Percentiles rank a stretch among this genome's conserved stretches.
Evolutionary conservation across 164 flowering plant genomes (phyloP).

Genomic region (Chimonanthus salicifolius): DNA sequence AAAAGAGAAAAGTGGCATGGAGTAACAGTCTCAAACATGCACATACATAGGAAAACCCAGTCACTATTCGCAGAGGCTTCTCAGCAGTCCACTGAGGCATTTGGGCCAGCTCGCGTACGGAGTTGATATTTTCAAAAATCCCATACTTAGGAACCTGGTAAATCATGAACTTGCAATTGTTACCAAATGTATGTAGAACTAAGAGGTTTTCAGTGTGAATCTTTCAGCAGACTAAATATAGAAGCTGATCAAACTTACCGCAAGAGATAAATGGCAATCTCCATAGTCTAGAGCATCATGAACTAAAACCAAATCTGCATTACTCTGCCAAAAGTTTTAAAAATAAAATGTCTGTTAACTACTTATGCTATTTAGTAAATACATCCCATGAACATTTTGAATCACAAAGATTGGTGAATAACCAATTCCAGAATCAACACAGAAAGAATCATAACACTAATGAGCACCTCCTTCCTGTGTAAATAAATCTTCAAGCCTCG

Average conservation of each 20-base stretch:
- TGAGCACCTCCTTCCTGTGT: neutral
- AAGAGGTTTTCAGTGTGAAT: neutral
- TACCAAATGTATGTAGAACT: neutral
- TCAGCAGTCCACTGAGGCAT: conserved; percentile 98
- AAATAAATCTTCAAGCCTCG: neutral
- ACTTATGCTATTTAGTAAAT: neutral
- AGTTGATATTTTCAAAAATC: conserved; percentile 88
- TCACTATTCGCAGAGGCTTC: conserved; percentile 89
- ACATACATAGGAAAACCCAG: conserved; percentile 85
- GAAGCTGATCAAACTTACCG: conserved; percentile 44
- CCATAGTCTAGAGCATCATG: conserved; percentile 93
- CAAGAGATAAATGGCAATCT: conserved; percentile 80
- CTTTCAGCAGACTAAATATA: neutral
- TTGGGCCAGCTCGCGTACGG: conserved; percentile 68
- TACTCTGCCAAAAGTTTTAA: conserved; percentile 37
- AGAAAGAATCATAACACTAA: neutral
- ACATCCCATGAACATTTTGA: neutral
- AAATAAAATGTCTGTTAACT: neutral
- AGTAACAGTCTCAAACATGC: neutral
- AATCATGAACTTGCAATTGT: neutral
- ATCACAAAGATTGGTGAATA: neutral
- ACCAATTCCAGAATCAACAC: conserved; percentile 1
- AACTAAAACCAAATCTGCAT: conserved; percentile 76
- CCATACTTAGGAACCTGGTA: conserved; percentile 90
- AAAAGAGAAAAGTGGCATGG: neutral